Conservation (phyloP, 345 rosid genomes). For the Salix exigua region DNA sequence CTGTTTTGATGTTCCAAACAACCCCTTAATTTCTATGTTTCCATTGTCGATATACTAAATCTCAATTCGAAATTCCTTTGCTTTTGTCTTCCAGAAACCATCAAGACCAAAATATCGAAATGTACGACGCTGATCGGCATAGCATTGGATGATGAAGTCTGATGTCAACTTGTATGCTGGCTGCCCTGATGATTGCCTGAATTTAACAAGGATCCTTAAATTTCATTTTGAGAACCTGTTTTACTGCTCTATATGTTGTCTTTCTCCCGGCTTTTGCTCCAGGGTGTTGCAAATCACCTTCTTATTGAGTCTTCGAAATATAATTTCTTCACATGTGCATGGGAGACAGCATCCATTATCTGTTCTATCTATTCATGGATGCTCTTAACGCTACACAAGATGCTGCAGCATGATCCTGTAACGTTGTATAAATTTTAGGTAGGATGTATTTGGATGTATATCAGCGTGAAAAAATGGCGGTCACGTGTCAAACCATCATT, state of each 20-base stretch:
- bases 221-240: neutral
- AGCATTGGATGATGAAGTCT: constrained; percentile 9
- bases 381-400: neutral
- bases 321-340: neutral
- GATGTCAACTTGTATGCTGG: neutral
- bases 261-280: neutral
- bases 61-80: neutral
- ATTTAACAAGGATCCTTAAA: neutral
- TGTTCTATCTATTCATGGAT: neutral
- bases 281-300: neutral
- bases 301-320: neutral
- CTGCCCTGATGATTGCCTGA: neutral
- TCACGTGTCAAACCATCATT: neutral
- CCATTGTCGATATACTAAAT: too few relatives aligned
- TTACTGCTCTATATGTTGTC: neutral
- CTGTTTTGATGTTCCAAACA: too few relatives aligned
- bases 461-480: neutral
- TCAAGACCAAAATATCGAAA: constrained; percentile 77
- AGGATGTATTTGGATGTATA: neutral
- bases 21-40: too few relatives aligned
- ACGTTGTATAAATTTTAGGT: constrained; percentile 4
- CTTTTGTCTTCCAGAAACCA: constrained; percentile 53
- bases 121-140: constrained; percentile 51
- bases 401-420: constrained; percentile 4
- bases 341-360: neutral